A percentile compares a stretch with the other conserved stretches of the same genome.
Evolutionary conservation across 495 filamentous ascomycete species (phyloP).

Genomic region (Lindgomyces ingoldianus): DNA sequence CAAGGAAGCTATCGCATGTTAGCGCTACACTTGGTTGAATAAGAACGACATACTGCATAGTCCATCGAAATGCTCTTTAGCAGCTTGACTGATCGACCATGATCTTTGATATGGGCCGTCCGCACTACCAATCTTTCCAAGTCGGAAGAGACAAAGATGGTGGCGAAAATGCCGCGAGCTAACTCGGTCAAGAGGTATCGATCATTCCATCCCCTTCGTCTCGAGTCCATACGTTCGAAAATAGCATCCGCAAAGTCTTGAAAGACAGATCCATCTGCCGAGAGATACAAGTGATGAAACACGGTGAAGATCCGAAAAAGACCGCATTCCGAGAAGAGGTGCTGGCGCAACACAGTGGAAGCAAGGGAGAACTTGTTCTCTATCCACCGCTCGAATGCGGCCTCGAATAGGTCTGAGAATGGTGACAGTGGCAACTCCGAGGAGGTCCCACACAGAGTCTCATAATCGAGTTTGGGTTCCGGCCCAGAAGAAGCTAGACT

Average conservation of each 20-base stretch:
- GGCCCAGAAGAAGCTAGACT: background rate
- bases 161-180: constrained; percentile 66
- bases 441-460: constrained; percentile 52
- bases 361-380: constrained; percentile 68
- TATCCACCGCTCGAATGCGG: constrained; percentile 71
- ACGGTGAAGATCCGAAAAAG: constrained; percentile 66
- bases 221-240: constrained; percentile 74
- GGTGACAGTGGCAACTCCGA: constrained; percentile 57
- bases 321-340: constrained; percentile 69
- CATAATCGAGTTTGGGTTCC: constrained; percentile 55
- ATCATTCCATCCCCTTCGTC: constrained; percentile 73
- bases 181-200: constrained; percentile 79
- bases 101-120: constrained; percentile 36
- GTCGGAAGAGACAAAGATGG: constrained; percentile 52
- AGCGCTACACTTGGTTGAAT: background rate
- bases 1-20: constrained; percentile 59
- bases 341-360: constrained; percentile 61
- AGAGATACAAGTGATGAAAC: constrained; percentile 71
- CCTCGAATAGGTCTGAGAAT: constrained; percentile 71
- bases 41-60: constrained; percentile 31
- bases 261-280: constrained; percentile 65
- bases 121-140: constrained; percentile 60
- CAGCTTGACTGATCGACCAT: constrained; percentile 48
- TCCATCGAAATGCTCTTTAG: constrained; percentile 34
- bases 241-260: constrained; percentile 65